Evolutionary conservation across 1,284 basidiomycete genomes (phyloP), one percentile per base, ranked within the genome.

Genomic region (Polyporus tsugae): DNA sequence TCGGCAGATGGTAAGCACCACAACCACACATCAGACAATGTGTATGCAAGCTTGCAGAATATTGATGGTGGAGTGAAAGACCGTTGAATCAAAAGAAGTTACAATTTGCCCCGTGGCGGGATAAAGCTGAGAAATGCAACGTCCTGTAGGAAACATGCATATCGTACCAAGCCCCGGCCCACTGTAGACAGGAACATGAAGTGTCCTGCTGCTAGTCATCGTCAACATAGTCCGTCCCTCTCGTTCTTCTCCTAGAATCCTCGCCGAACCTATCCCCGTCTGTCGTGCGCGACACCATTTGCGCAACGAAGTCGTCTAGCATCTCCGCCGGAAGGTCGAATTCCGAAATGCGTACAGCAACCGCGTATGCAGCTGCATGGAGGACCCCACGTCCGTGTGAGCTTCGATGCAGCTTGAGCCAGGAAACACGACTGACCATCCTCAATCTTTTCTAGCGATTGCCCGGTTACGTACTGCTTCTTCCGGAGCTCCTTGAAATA

Each of bases 361-460:
- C 86, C 7, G 91, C 87, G 75, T 93, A 94, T 57, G 87, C 88
- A 64, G 89, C 92, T 94, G 62, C 6, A 22, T n/a, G 42, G 22
- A 35, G 2, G 19, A 35, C 19, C 53, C 53, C 53, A 17, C 6
- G 17, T 33, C 35, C 44, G 29, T 2, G 22, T 60, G 5, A 60
- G 38, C 22, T 15, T 22, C 22, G 4, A 41, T 22, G 36, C 35
- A 9, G 11, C 6, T 29, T n/a, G n/a, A 11, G 55, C 55, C 4
- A 17, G n/a, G n/a, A 19, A 13, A 13, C 6, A 19, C 17, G 15
- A 65, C 60, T 75, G 73, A 97, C 97, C 95, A 75, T 93, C 90
- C 85, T 99, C 97, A 66, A 99, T 97, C 82, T 99, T 99, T 75
- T 92, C 88, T 33, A 99, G 82, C 11, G 95, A 97, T 72, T 94